Base-by-base conservation (phyloP, 331 rosid species). In the Pyrus hybrid region DNA sequence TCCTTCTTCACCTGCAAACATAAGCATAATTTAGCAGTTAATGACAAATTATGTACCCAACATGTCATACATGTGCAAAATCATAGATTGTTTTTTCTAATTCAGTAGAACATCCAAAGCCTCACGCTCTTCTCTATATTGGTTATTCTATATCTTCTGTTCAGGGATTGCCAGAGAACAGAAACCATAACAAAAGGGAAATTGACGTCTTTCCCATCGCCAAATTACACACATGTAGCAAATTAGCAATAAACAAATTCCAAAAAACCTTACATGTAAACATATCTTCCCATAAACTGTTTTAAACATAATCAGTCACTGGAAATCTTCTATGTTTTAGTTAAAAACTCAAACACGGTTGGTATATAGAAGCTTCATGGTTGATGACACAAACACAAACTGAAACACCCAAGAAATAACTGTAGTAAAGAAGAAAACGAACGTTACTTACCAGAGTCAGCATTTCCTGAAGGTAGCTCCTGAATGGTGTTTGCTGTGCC, bases 401-500 rank as follows among this genome's bases (percentile, higher is more conserved):
- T 10, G 60, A 67, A 76, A 18, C 10, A 62, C 29, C 26, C n/a
- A 67, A 66, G 57, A 18, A 49, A 51, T 14, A 33, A 66, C 5
- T 35, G 45, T 43, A 45, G 29, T 25, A 13, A 7, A 43, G 22
- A 45, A 73, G 22, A 2, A 73, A 18, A 20, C 5, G 4, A 62
- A 12, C 5, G 70, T 28, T 35, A 71, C 93, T 83, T 84, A 94
- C 99, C 70, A 86, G 86, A 72, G 90, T 72, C 74, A 94, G 88
- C 97, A 94, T 94, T 0, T 92, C 97, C 76, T 92, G 95, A 79
- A 94, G 96, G 86, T 92, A 94, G 86, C 84, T 73, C 87, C 99
- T 86, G 90, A 92, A 92, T 41, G 99, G 97, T 69, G 99, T 94
- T 88, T 94, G 99, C 92, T 85, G 77, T 25, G 91, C 87, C 99